A percentile compares a stretch with the other conserved stretches of the same genome.
These are phyloP conservation scores for Zymoseptoria brevis DNA, from an alignment of 2,329 filamentous ascomycete species.

Conservation along the genomic window DNA sequence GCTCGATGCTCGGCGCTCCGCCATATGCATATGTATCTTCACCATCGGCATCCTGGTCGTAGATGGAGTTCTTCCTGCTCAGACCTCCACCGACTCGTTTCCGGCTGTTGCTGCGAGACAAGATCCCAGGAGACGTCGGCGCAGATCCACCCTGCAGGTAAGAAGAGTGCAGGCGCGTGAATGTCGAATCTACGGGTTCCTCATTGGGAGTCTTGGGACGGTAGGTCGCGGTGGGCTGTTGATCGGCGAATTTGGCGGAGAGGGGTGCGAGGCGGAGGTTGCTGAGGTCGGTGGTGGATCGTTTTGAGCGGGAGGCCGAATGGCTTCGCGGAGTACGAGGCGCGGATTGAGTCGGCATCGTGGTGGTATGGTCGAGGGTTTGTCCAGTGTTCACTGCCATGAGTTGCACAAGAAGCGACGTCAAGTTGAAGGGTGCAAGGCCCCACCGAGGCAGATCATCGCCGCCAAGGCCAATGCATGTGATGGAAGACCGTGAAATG, in stretches of 20 bases:
- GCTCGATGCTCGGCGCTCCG: background rate
- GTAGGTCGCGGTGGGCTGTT: conserved; percentile 27
- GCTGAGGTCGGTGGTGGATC: conserved; percentile 52
- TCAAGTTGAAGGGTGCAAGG: no score
- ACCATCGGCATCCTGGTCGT: conserved; percentile 18
- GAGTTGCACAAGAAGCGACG: no score
- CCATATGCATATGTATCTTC: conserved; percentile 14
- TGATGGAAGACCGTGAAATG: no score
- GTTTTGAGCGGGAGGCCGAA: conserved; percentile 32
- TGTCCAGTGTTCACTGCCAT: no score
- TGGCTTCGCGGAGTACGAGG: conserved; percentile 3
- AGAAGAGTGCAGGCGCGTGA: conserved; percentile 31
- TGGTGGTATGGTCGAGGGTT: no score
- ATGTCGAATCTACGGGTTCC: conserved; percentile 17
- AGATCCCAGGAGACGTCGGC: conserved; percentile 42
- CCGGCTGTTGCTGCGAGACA: conserved; percentile 36
- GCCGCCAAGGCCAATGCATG: no score
- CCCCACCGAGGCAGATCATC: no score
- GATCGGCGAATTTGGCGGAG: conserved; percentile 36
- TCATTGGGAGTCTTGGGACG: conserved; percentile 21
- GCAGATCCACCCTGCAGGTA: conserved; percentile 44
- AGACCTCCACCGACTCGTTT: conserved; percentile 27
- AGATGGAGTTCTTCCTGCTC: conserved; percentile 25
- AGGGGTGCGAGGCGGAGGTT: conserved; percentile 55
- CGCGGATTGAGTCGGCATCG: background rate